Conservation (phyloP, 108 stramenopile genomes). For the Stephanodiscus minutulus region DNA sequence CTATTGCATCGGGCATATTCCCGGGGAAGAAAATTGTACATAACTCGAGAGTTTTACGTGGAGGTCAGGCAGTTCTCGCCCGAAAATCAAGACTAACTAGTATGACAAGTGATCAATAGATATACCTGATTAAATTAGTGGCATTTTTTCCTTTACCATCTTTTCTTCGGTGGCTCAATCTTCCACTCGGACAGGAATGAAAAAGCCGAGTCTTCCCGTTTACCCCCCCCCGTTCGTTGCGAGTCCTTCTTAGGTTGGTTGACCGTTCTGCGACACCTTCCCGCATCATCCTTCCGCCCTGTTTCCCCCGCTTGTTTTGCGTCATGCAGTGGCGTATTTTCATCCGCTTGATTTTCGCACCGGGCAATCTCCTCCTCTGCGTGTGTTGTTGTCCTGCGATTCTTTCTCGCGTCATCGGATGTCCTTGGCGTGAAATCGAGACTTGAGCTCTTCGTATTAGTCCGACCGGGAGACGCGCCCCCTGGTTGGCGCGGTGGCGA, state of each 20-base stretch:
- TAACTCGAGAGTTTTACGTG: conserved; percentile 64
- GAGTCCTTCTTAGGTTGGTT: not conserved
- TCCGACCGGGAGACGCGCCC: not conserved
- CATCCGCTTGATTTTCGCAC: not conserved
- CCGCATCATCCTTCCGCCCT: not conserved
- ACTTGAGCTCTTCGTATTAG: not conserved
- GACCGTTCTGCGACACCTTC: not conserved
- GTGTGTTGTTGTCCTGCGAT: not conserved
- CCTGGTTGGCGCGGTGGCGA: not conserved
- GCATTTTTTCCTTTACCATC: conserved; percentile 15
- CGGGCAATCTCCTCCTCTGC: not conserved
- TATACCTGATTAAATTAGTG: not conserved
- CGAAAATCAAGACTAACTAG: not conserved
- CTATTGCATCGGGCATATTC: conserved; percentile 63
- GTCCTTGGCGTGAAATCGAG: too few species aligned
- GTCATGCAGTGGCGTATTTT: not conserved
- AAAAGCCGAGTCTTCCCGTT: conserved; percentile 12
- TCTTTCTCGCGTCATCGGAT: not conserved
- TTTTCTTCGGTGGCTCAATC: not conserved
- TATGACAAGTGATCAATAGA: too few species aligned
- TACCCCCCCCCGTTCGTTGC: not conserved
- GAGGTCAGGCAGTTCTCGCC: not conserved
- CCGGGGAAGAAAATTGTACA: conserved; percentile 60
- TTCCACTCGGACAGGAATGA: conserved; percentile 25
- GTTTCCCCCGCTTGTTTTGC: not conserved